These are phyloP conservation scores for Gossypium mustelinum DNA, from an alignment of 345 rosid species.

Conservation along the genomic window DNA sequence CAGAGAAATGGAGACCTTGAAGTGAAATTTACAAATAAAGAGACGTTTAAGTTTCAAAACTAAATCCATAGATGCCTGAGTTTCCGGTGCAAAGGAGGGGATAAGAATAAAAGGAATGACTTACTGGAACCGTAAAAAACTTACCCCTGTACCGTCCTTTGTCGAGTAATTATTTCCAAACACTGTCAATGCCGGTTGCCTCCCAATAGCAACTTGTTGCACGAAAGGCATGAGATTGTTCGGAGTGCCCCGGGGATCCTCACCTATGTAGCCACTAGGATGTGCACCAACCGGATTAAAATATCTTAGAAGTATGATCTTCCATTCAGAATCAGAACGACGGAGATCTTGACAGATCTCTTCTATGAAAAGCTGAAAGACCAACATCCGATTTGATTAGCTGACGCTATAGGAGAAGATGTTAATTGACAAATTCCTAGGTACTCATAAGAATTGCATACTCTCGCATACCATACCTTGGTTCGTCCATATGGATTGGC, in stretches of 20 bases:
- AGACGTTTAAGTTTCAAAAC: neutral
- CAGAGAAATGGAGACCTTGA: neutral
- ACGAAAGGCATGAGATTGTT: constrained; percentile 99
- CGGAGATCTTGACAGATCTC: constrained; percentile 83
- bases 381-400: constrained; percentile 14
- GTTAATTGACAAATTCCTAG: neutral
- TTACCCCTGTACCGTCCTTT: constrained; percentile 97
- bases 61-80: neutral
- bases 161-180: constrained; percentile 85
- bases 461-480: constrained; percentile 44
- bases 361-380: constrained; percentile 80
- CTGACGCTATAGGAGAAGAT: constrained; percentile 5
- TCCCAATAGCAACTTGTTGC: constrained; percentile 96
- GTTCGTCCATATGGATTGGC: constrained; percentile 89
- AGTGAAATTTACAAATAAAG: too few species aligned
- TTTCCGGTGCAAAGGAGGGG: too few species aligned
- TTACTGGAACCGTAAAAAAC: constrained; percentile 4
- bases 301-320: constrained; percentile 83
- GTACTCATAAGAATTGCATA: neutral
- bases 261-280: constrained; percentile 89
- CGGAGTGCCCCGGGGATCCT: constrained; percentile 94
- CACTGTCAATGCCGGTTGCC: constrained; percentile 75
- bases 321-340: constrained; percentile 75
- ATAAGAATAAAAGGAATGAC: too few species aligned
- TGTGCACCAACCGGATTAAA: constrained; percentile 99